Percentiles rank a stretch among this genome's conserved stretches.
phyloP scores from a whole-genome alignment of 768 basidiomycete genomes.

The Pleurotus eryngii region DNA sequence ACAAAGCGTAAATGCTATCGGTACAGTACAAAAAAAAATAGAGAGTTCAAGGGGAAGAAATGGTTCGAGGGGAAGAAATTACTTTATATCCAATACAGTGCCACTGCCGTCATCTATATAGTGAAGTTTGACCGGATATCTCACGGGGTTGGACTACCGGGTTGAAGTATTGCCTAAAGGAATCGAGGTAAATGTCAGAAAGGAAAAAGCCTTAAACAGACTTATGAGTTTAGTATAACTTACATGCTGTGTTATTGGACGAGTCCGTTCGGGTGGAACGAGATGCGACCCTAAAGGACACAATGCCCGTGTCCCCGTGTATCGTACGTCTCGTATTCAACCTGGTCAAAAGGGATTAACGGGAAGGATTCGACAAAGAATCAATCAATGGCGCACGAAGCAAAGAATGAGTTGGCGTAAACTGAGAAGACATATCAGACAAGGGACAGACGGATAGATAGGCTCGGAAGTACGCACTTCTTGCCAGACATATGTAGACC shows the following conservation, averaged over 20 bases:
- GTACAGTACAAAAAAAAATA: too few species aligned
- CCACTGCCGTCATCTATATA: too few species aligned
- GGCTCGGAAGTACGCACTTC: neutral
- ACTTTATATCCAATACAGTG: too few species aligned
- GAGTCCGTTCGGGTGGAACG: neutral
- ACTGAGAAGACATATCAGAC: neutral
- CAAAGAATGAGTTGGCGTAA: constrained; percentile 2
- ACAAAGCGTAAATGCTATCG: too few species aligned
- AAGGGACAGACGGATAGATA: too few species aligned
- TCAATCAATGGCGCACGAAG: neutral
- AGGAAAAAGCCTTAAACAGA: neutral
- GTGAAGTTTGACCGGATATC: too few species aligned
- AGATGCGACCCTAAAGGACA: neutral
- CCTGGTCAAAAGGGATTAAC: neutral
- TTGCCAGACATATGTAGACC: neutral
- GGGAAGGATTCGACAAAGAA: too few species aligned
- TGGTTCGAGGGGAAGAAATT: too few species aligned
- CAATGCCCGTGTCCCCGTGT: neutral
- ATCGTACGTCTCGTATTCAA: neutral
- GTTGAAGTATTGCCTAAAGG: too few species aligned
- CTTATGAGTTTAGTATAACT: neutral
- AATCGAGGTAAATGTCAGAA: neutral
- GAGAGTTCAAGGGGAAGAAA: too few species aligned
- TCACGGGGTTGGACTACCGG: too few species aligned
- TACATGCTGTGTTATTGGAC: neutral